Evolutionary conservation across 2,329 filamentous ascomycete genomes (phyloP).

Genomic region (Fusarium brevicatenulatum): DNA sequence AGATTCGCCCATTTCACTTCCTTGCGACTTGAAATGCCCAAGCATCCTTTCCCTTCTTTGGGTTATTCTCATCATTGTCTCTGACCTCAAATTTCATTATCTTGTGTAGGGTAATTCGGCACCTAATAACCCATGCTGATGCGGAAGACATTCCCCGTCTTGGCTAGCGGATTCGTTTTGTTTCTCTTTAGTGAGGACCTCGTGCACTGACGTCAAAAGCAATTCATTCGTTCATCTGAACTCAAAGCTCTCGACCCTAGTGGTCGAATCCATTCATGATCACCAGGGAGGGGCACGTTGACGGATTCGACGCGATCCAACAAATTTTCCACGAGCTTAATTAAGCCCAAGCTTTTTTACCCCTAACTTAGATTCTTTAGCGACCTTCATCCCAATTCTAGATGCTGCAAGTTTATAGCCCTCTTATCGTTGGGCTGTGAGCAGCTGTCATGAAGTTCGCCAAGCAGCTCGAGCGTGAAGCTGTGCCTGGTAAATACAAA

Average conservation of each 20-base stretch:
- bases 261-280: conserved; percentile 13
- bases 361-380: neutral
- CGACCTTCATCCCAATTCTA: neutral
- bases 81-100: neutral
- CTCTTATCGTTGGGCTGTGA: conserved; percentile 20
- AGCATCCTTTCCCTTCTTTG: neutral
- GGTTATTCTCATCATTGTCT: neutral
- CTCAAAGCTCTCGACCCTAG: neutral
- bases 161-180: conserved; percentile 22
- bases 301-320: conserved; percentile 17
- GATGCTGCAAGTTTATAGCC: conserved; percentile 28
- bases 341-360: neutral
- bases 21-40: neutral
- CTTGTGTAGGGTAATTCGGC: conserved; percentile 17
- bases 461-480: conserved; percentile 85
- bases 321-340: neutral
- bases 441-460: conserved; percentile 68
- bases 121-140: neutral
- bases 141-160: neutral
- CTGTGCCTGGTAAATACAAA: conserved; percentile 75
- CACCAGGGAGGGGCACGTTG: conserved; percentile 32
- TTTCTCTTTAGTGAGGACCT: neutral
- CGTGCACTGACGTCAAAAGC: conserved; percentile 40
- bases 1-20: too few species aligned
- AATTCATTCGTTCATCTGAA: neutral